Conservation (phyloP, 202 grass and related monocot species). For the Setaria viridis region DNA sequence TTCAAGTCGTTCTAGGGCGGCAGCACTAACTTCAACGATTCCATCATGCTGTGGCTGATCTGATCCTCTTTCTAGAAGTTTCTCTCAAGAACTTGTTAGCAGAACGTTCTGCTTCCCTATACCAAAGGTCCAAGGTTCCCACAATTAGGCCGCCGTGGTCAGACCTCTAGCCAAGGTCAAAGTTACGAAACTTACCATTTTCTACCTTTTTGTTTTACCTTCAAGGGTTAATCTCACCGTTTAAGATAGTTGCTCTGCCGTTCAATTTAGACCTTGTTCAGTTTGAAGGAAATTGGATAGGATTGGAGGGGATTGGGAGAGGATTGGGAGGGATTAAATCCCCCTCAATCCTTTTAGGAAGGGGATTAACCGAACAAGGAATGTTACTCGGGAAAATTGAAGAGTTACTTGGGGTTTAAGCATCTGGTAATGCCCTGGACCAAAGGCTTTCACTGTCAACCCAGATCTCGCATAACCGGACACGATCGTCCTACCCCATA, state of each 20-base stretch:
- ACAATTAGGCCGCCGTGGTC: constrained; percentile 2
- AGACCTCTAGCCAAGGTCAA: constrained; percentile 10
- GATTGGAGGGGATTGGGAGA: too few relatives aligned
- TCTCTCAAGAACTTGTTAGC: background rate
- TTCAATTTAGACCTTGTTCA: too few relatives aligned
- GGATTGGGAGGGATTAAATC: too few relatives aligned
- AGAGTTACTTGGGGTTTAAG: background rate
- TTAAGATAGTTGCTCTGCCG: too few relatives aligned
- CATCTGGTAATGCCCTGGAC: too few relatives aligned
- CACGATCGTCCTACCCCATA: constrained; percentile 8
- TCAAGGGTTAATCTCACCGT: too few relatives aligned
- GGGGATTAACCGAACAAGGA: too few relatives aligned
- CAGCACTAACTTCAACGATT: constrained; percentile 24
- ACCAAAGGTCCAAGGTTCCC: background rate
- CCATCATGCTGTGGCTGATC: background rate
- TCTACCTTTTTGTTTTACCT: too few relatives aligned
- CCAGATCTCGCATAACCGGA: constrained; percentile 17
- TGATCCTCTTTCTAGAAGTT: constrained; percentile 3
- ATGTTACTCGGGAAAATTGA: too few relatives aligned
- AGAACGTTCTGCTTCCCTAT: background rate
- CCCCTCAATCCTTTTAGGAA: too few relatives aligned
- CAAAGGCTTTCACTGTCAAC: constrained; percentile 18
- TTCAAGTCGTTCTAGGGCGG: constrained; percentile 34
- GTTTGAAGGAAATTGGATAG: too few relatives aligned
- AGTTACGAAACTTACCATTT: background rate